Conservation (phyloP, 2,329 filamentous ascomycete species). For the Nothophoma quercina region DNA sequence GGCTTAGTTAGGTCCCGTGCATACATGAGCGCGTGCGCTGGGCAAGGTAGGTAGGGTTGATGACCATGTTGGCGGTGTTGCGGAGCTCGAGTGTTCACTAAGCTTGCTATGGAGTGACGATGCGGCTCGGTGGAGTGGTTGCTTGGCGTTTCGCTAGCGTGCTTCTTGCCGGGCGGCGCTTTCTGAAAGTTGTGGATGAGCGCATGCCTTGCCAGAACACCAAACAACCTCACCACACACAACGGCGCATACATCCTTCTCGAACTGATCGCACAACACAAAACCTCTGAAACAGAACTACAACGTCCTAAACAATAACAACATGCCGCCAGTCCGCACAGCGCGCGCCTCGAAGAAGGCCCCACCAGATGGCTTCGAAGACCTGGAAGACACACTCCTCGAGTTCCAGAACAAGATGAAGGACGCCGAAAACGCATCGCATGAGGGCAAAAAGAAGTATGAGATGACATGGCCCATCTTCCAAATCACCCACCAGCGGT, state of each 20-base stretch:
- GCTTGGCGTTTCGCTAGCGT: conserved; percentile 43
- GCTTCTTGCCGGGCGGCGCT: conserved; percentile 22
- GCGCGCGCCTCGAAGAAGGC: conserved; percentile 76
- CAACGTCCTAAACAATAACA: background rate
- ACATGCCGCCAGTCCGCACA: conserved; percentile 80
- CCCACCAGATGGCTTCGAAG: conserved; percentile 84
- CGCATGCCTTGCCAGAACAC: conserved; percentile 15
- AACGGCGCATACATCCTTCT: background rate
- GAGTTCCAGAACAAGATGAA: conserved; percentile 93
- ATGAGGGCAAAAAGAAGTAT: conserved; percentile 81
- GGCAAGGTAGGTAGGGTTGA: conserved; percentile 90
- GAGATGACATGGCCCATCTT: conserved; percentile 98
- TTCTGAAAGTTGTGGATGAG: conserved; percentile 22
- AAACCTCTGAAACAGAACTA: background rate
- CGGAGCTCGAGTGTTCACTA: conserved; percentile 30
- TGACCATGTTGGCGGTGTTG: conserved; percentile 67
- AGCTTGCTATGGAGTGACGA: conserved; percentile 39
- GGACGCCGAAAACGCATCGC: conserved; percentile 88
- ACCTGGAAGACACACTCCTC: conserved; percentile 86
- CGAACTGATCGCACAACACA: background rate
- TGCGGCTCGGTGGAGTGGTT: conserved; percentile 40
- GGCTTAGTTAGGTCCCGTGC: conserved; percentile 19
- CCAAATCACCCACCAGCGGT: conserved; percentile 92
- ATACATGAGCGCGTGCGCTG: conserved; percentile 62
- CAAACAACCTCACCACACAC: background rate